Evolutionary conservation across 2,329 filamentous ascomycete species (phyloP).

Genomic region (Fusarium nygamai): DNA sequence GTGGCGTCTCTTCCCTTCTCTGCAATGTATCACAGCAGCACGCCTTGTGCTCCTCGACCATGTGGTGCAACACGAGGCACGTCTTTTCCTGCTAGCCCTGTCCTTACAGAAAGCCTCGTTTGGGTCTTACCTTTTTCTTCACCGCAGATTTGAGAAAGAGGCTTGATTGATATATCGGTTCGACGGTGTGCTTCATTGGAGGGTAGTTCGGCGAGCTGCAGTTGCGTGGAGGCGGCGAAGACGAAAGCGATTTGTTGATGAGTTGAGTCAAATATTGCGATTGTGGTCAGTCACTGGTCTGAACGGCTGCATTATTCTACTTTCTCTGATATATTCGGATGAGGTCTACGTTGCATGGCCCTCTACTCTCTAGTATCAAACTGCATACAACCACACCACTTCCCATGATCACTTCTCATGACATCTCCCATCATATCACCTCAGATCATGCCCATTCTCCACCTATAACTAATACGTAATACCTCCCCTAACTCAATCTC

Average conservation of each 20-base stretch:
- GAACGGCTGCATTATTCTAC: too few relatives aligned
- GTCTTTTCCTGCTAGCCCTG: slow-evolving; percentile 5
- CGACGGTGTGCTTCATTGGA: background rate
- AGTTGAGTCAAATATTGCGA: background rate
- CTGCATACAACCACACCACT: background rate
- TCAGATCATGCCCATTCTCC: background rate
- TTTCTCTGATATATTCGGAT: background rate
- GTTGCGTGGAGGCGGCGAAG: background rate
- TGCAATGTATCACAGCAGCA: slow-evolving; percentile 11
- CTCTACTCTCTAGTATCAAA: background rate
- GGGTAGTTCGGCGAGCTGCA: slow-evolving; percentile 27
- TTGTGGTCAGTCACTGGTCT: background rate
- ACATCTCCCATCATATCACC: background rate
- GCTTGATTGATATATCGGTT: slow-evolving; percentile 22
- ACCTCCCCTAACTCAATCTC: background rate
- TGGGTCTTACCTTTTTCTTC: slow-evolving; percentile 1
- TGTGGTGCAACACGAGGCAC: slow-evolving; percentile 19
- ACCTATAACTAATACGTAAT: background rate
- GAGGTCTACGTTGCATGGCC: background rate
- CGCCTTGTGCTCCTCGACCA: slow-evolving; percentile 32
- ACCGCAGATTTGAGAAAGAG: slow-evolving; percentile 23
- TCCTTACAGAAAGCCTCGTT: background rate
- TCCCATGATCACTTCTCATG: background rate
- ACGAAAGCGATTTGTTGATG: background rate
- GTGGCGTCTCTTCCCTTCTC: slow-evolving; percentile 29